Evolutionary conservation across 1,139 yeast species (phyloP), one percentile per base, ranked within the genome.

Genomic region (Hyphopichia burtonii): DNA sequence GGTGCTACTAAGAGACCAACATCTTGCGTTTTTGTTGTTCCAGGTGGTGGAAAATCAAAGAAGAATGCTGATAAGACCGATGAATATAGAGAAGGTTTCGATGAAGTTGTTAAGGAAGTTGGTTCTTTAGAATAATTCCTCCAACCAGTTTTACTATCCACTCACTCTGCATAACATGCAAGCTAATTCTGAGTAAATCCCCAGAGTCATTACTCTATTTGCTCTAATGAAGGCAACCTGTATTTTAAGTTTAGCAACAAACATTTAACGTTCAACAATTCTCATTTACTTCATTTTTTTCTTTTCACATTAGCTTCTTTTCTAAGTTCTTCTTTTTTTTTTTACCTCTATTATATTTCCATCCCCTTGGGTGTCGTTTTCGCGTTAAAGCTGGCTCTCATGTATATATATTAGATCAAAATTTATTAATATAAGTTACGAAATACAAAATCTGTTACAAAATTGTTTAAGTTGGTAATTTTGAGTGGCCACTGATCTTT

Each of bases 1-100:
- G 98, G 99, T 61, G 96, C 97, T 48, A 93, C 99, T 47, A 93
- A 93, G 76, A 85, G 99, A 76, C 99, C 99, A 55, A 94, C 99
- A 31, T 89, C 97, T 34, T 91, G 96, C 66, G 96, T 94, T 38
- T 89, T 94, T 91, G 80, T 94, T 58, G 96, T 91, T 42, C 99
- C 99, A 58, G 96, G 96, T 44, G 96, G 96, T 45, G 93, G 93
- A 46, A 87, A 88, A 71, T 78, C 84, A 59, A 83, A 83, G 71
- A 86, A 85, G 70, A 84, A 83, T 58, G 78, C 80, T 43, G 89
- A 86, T 58, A 86, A 88, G 58, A 77, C 83, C 46, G 93, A 85
- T 56, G 98, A 93, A 62, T 94, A 93, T 76, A 86, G 89, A 69
- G 41, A 38, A 38, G 20, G 34, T 18, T 38, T 33, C 15, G 41